Evolutionary conservation across 2,329 filamentous ascomycete species (phyloP).

Genomic region (Stagonosporopsis cucurbitacearum): DNA sequence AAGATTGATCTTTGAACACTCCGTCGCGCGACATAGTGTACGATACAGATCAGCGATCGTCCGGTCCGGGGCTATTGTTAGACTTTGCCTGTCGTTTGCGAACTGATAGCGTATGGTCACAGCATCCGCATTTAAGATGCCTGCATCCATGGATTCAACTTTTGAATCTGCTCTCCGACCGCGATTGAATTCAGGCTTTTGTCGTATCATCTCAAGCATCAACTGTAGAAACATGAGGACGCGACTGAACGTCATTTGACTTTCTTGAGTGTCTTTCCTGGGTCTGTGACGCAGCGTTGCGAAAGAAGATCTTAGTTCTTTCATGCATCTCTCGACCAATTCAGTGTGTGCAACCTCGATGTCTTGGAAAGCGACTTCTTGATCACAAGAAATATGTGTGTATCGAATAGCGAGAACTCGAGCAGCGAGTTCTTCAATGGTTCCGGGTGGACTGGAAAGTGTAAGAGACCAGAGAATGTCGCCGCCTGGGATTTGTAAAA

Average conservation of each 20-base stretch:
- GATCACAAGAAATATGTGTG: constrained; percentile 56
- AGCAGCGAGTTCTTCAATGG: constrained; percentile 72
- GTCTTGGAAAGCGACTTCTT: constrained; percentile 52
- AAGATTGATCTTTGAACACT: constrained; percentile 76
- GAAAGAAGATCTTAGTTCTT: constrained; percentile 53
- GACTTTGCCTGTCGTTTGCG: constrained; percentile 63
- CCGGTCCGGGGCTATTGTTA: constrained; percentile 73
- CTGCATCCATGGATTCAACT: constrained; percentile 49
- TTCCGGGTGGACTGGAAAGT: constrained; percentile 68
- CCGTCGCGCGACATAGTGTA: constrained; percentile 70
- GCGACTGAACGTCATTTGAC: constrained; percentile 39
- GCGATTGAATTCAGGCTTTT: constrained; percentile 42
- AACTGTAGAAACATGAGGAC: constrained; percentile 45
- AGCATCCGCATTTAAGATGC: constrained; percentile 65
- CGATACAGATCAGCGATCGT: constrained; percentile 73
- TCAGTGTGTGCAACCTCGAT: constrained; percentile 68
- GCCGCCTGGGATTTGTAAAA: constrained; percentile 60
- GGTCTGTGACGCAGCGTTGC: constrained; percentile 18
- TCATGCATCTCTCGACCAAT: constrained; percentile 78
- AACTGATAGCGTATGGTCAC: constrained; percentile 76
- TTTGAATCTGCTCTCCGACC: constrained; percentile 43
- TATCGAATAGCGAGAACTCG: constrained; percentile 77
- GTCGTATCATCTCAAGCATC: constrained; percentile 41
- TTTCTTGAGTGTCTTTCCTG: constrained; percentile 17
- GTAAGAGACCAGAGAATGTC: constrained; percentile 87